phyloP scores from a whole-genome alignment of 169 alveolate genomes.

The Cryptosporidium sp. region DNA sequence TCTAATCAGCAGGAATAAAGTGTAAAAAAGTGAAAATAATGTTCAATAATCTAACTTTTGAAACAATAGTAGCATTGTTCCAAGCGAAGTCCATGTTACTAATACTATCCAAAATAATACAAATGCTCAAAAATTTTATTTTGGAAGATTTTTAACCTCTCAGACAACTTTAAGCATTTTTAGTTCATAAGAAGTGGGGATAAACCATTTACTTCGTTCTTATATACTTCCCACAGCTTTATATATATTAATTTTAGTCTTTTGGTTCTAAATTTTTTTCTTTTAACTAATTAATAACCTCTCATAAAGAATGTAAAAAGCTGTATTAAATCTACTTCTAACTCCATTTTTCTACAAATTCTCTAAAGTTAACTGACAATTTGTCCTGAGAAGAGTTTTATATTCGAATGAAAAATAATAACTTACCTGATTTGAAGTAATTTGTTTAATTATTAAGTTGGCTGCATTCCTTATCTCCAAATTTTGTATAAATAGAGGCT shows the following conservation, averaged over 20 bases:
- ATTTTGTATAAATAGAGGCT: conserved; percentile 71
- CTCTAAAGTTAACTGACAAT: not conserved
- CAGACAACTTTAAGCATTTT: not conserved
- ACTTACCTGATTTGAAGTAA: conserved; percentile 43
- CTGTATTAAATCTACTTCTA: not conserved
- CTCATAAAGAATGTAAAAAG: not conserved
- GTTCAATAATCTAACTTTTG: not conserved
- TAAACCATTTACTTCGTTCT: not conserved
- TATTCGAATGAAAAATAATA: not conserved
- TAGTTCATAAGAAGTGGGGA: not conserved
- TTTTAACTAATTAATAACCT: not conserved
- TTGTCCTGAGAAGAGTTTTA: not conserved
- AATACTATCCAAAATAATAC: conserved; percentile 4
- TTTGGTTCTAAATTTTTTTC: not conserved
- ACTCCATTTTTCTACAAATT: conserved; percentile 21
- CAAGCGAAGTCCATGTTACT: not conserved
- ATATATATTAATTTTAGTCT: conserved; percentile 15
- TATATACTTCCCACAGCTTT: not conserved
- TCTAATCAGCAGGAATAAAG: conserved; percentile 8
- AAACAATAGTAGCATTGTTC: not conserved
- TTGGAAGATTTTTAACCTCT: not conserved
- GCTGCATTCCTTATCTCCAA: conserved; percentile 50
- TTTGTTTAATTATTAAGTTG: conserved; percentile 18
- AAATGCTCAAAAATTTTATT: not conserved
- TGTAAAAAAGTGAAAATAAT: conserved; percentile 17